Conservation (phyloP, 2,329 filamentous ascomycete species). For the Xylaria multiplex region DNA sequence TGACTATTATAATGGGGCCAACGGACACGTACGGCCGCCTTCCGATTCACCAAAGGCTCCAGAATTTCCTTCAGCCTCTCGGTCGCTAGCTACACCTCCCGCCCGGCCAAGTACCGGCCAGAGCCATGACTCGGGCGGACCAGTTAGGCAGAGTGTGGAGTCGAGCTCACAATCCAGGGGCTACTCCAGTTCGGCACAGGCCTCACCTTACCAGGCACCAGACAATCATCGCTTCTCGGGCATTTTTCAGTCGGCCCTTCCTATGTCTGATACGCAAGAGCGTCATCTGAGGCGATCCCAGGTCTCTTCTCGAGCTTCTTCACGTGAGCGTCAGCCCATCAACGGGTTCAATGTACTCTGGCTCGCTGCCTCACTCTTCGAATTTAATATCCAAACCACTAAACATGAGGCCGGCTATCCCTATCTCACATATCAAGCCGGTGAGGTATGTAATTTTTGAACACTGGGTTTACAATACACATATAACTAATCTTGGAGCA, state of each 20-base stretch:
- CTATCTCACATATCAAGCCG: constrained; percentile 93
- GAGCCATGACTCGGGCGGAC: constrained; percentile 65
- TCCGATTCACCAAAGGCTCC: constrained; percentile 67
- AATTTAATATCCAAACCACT: constrained; percentile 95
- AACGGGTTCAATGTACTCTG: constrained; percentile 81
- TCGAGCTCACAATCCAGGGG: constrained; percentile 58
- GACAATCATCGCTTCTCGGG: constrained; percentile 72
- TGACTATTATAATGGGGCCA: constrained; percentile 60
- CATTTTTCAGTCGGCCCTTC: constrained; percentile 87
- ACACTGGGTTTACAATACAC: neutral
- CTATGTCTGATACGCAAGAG: constrained; percentile 74
- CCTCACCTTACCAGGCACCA: constrained; percentile 58
- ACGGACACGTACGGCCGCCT: constrained; percentile 60
- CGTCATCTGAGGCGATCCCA: constrained; percentile 64
- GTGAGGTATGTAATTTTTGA: constrained; percentile 70
- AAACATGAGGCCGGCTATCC: constrained; percentile 94
- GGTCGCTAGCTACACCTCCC: constrained; percentile 58
- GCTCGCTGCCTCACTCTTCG: constrained; percentile 91
- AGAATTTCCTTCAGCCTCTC: constrained; percentile 61
- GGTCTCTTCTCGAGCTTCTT: constrained; percentile 69
- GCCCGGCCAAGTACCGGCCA: constrained; percentile 68
- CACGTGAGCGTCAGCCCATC: constrained; percentile 64
- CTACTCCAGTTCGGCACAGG: constrained; percentile 66
- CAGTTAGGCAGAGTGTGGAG: constrained; percentile 64
- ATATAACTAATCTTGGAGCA: constrained; percentile 45